Percentiles rank a stretch among this genome's conserved stretches.
These are phyloP conservation scores for Porphyrellus cyaneotinctus DNA, from an alignment of 768 basidiomycete genomes.

Conservation along the genomic window DNA sequence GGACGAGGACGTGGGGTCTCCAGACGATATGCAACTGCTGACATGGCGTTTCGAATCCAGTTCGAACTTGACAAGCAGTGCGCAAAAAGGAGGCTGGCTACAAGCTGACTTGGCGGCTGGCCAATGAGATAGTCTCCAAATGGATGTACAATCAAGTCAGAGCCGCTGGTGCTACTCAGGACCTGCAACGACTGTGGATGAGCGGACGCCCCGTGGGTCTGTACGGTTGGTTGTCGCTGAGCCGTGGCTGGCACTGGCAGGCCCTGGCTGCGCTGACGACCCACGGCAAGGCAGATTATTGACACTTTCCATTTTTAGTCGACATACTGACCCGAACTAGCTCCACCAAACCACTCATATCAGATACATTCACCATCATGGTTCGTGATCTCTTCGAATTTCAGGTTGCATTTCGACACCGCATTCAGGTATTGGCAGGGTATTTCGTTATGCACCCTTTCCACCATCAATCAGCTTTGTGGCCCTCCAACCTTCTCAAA, in stretches of 20 bases:
- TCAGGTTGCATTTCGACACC: background rate
- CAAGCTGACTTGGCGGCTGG: constrained; percentile 11
- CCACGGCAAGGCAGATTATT: constrained; percentile 19
- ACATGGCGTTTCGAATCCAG: constrained; percentile 46
- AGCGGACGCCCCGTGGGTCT: constrained; percentile 6
- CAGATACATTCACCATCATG: background rate
- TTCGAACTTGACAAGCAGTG: constrained; percentile 24
- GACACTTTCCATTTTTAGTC: constrained; percentile 22
- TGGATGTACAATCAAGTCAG: constrained; percentile 17
- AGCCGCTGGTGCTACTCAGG: constrained; percentile 5
- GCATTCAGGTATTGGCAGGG: background rate
- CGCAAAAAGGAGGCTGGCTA: background rate
- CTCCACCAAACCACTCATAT: background rate
- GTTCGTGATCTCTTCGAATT: background rate
- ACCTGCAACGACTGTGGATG: constrained; percentile 5
- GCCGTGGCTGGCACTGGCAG: constrained; percentile 22
- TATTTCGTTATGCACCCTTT: background rate
- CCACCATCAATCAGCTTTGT: constrained; percentile 5
- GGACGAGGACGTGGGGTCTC: constrained; percentile 59
- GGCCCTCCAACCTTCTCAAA: background rate
- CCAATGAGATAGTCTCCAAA: constrained; percentile 8
- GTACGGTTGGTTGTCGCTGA: constrained; percentile 24
- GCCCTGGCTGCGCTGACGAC: constrained; percentile 31
- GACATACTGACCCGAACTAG: constrained; percentile 4
- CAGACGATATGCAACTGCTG: constrained; percentile 58